Base-by-base conservation (phyloP, 2,329 filamentous ascomycete species). In the Xylaria sp. region DNA sequence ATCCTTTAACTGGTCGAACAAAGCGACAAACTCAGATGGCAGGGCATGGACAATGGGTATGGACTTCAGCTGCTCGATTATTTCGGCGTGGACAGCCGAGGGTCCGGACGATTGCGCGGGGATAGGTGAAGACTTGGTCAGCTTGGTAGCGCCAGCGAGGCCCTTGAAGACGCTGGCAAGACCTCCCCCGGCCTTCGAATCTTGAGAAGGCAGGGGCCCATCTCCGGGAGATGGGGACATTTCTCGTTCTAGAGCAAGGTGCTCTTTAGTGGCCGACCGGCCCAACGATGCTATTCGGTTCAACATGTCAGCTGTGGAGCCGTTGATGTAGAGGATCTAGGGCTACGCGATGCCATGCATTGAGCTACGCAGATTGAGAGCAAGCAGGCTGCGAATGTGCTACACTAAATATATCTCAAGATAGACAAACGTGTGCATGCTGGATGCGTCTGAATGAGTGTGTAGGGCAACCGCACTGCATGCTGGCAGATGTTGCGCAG, bases 141-240 rank as follows among this genome's bases (percentile, higher is more conserved):
- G 80, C 78, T 85, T 89, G 66, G 83, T 72, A 68, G 77, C 83
- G 74, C 84, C 84, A 58, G 88, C 86, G 74, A 91, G 81, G 73
- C 86, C 88, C 75, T 89, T 89, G 77, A 91, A 88, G 69, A 91
- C 88, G 73, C 87, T 86, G 74, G 87, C 88, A 74, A 91, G 83
- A 73, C 87, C 87, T 70, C 88, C 83, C 48, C 83, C 79, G 75
- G 80, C 84, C 80, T 83, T 86, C 66, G 85, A 81, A 77, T 90
- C 88, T 59, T 77, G 75, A 74, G 85, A 83, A 71, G 84, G 84
- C 68, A 84, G 82, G 72, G 81, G 77, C 75, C 84, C 85, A 82
- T 90, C 87, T 82, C 86, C 86, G 73, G 85, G 81, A 75, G 84
- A 83, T 69, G 87, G 86, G 81, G 88, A 85, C 88, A 90, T 90